Base-by-base conservation (phyloP, 2,329 filamentous ascomycete species). In the Colletotrichum sp. region DNA sequence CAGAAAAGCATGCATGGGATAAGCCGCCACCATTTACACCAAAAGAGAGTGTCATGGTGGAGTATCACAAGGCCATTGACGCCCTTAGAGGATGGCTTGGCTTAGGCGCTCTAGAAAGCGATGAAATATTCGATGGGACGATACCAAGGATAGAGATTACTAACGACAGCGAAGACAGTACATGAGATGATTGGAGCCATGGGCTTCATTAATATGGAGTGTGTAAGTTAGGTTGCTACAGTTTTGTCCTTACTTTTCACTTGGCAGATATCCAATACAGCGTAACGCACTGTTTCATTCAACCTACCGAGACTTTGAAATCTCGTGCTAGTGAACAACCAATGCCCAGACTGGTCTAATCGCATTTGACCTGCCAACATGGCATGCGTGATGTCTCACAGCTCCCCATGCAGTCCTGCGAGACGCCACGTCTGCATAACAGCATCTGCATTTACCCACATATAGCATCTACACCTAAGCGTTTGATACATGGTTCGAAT, bases 1-100 rank as follows among this genome's bases (percentile, higher is more conserved):
- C 84, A 12, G 87, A 89, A 78, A 86, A 85, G 72, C 88, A 89
- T 74, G 88, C 83, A 2, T 89, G 88, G 88, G 88, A 89, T 76
- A 88, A 88, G 59, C 87, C 87, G 1, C 83, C 85, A 4, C 87
- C 87, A 5, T 81, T 89, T 77, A 78, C 83, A 2, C 86, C 86
- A 10, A 89, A 89, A 69, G 82, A 84, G 24, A 88, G 84, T 36
- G 87, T 88, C 16, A 78, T 75, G n/a, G 79, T 85, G n/a, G 88
- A 89, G 77, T 89, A 89, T 71, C 81, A 81, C n/a, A 84, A 86
- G 63, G 86, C 88, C 5, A 84, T 87, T 1, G 81, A 85, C 34
- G 81, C 82, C 12, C 84, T 89, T 21, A 84, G 84, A 60, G 79
- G 81, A 13, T 89, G 88, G 88, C 32, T 80, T 12, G 64, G 81